phyloP scores from a whole-genome alignment of 2,329 filamentous ascomycete species.

The Diaporthe sp. region DNA sequence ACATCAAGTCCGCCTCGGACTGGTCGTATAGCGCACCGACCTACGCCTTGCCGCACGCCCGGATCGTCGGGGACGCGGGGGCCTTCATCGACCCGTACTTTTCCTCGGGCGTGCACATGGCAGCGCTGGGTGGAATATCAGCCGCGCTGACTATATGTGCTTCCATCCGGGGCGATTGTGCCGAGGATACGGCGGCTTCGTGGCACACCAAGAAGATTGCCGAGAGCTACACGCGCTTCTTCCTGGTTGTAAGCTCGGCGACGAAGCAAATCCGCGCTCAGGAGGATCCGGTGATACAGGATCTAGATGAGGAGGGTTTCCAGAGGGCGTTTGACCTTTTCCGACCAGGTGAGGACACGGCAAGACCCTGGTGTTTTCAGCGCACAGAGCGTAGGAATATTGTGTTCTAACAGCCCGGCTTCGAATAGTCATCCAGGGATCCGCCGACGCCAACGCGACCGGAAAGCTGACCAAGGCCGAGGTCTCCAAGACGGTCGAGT shows the following conservation, averaged over 20 bases:
- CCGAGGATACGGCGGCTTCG: constrained; percentile 53
- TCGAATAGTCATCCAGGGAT: constrained; percentile 55
- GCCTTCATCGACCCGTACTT: constrained; percentile 65
- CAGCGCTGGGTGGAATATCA: constrained; percentile 57
- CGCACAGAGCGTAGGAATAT: background rate
- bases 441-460: constrained; percentile 48
- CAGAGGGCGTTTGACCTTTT: constrained; percentile 59
- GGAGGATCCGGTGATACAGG: constrained; percentile 56
- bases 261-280: constrained; percentile 56
- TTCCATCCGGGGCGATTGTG: constrained; percentile 53
- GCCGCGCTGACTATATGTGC: constrained; percentile 61
- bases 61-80: constrained; percentile 62
- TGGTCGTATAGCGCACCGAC: constrained; percentile 61
- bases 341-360: constrained; percentile 50
- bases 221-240: constrained; percentile 63
- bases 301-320: constrained; percentile 58
- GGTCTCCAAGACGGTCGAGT: constrained; percentile 51
- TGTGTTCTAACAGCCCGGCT: constrained; percentile 9
- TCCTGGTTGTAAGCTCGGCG: constrained; percentile 57
- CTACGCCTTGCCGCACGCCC: constrained; percentile 56
- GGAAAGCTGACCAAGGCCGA: constrained; percentile 49
- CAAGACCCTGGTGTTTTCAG: constrained; percentile 39
- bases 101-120: constrained; percentile 63
- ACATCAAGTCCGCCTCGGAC: constrained; percentile 60
- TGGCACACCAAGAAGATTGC: constrained; percentile 61